Evolutionary conservation across 129 eudicot species (phyloP), one percentile per base, ranked within the genome.

Genomic region (Arctium minus): DNA sequence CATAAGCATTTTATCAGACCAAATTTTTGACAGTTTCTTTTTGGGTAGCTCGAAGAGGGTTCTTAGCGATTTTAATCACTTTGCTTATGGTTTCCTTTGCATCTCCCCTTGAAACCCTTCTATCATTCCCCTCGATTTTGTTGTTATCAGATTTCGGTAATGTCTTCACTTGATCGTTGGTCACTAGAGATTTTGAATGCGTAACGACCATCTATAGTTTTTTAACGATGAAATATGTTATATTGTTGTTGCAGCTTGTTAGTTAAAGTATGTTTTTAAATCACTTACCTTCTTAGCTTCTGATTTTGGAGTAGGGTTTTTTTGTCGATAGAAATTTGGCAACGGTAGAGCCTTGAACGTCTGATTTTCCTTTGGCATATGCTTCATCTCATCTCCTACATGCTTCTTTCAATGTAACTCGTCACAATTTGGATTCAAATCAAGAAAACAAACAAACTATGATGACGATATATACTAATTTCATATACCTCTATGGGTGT

Each of bases 271-370:
- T 17, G 29, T 60, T 60, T 37, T 5, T 17, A 60, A 18, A 60
- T 60, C 29, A 22, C 6, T 6, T 85, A 80, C 86, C 88, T 76
- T 81, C 72, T 81, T 81, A 12, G 65, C 30, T 56, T 81, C 77
- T 44, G 27, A 29, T 15, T 40, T 77, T 13, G 68, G 38, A 64
- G 76, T 50, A 64, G 13, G 15, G 68, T 62, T 79, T 44, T 77
- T 81, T 6, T 72, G 76, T 8, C 71, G 85, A 77, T 81, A 86
- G 83, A 86, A 86, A n/a, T 76, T 86, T 72, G 88, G 88, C 72
- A 86, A 77, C 4, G 86, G 86, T 44, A 81, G 64, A 35, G 86
- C 88, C 84, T 86, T 86, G 83, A 81, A 86, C 36, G 64, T 29
- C 7, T 36, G 10, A 8, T 46, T 77, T 44, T 81, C 80, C 44